Evolutionary conservation across 306 rosid genomes (phyloP).

Genomic region (Pachyrhizus erosus): DNA sequence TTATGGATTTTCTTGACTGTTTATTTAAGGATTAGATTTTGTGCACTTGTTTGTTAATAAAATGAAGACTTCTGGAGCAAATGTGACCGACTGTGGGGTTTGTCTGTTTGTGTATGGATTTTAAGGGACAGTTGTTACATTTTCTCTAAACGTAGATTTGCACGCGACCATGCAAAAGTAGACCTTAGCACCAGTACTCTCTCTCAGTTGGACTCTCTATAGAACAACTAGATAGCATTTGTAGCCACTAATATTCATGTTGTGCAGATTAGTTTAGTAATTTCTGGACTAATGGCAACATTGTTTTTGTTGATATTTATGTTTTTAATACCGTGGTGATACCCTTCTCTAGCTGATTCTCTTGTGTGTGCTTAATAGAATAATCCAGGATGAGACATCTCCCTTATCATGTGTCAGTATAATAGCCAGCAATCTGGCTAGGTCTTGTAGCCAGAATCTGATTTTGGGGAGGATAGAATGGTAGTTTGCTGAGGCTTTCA

Average conservation of each 20-base stretch:
- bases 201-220: neutral
- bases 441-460: slow-evolving; percentile 43
- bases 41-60: neutral
- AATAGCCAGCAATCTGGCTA: slow-evolving; percentile 13
- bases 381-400: slow-evolving; percentile 19
- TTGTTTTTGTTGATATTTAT: slow-evolving; percentile 10
- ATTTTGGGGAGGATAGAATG: slow-evolving; percentile 44
- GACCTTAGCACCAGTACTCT: neutral
- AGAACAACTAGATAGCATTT: slow-evolving; percentile 12
- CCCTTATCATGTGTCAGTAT: neutral
- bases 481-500: slow-evolving; percentile 28
- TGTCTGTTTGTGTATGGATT: neutral
- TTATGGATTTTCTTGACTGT: neutral
- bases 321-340: neutral
- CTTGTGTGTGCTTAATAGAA: neutral
- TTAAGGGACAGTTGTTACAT: neutral
- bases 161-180: neutral
- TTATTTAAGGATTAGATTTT: neutral
- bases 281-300: neutral
- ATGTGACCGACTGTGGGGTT: neutral
- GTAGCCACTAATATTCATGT: neutral
- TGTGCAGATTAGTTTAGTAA: neutral
- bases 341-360: slow-evolving; percentile 26
- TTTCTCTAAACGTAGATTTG: neutral
- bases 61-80: slow-evolving; percentile 17